Evolutionary conservation across 805 yeast genomes (phyloP).

Genomic region (Sungouiella thailandica): DNA sequence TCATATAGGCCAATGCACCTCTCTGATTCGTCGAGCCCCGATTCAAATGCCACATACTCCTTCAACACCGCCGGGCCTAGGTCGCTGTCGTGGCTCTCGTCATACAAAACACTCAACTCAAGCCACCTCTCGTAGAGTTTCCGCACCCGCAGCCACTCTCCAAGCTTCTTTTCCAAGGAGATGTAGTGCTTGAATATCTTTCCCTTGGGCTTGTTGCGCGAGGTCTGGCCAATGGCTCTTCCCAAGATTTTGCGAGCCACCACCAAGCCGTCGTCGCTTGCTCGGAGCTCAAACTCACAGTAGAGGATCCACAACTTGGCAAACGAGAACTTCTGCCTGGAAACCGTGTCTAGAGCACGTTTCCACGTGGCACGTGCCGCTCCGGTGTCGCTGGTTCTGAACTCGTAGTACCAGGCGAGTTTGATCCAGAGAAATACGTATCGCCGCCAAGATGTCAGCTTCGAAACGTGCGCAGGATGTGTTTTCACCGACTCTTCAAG

Average conservation of each 20-base stretch:
- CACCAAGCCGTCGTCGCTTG: slow-evolving; percentile 33
- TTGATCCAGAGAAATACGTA: slow-evolving; percentile 70
- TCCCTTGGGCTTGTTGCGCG: slow-evolving; percentile 43
- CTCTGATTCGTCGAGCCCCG: slow-evolving; percentile 58
- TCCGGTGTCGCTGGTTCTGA: slow-evolving; percentile 35
- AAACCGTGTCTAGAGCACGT: slow-evolving; percentile 44
- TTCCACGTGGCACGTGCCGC: slow-evolving; percentile 49
- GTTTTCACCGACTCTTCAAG: slow-evolving; percentile 42
- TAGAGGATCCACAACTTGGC: slow-evolving; percentile 68
- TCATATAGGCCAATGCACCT: slow-evolving; percentile 63
- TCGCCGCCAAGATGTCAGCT: slow-evolving; percentile 52
- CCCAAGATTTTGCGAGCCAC: slow-evolving; percentile 70
- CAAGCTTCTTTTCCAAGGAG: slow-evolving; percentile 56
- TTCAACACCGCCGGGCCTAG: slow-evolving; percentile 42
- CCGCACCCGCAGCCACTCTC: slow-evolving; percentile 79
- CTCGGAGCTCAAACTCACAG: slow-evolving; percentile 72
- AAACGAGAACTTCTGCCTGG: slow-evolving; percentile 60
- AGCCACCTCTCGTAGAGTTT: slow-evolving; percentile 63
- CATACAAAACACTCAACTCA: slow-evolving; percentile 27
- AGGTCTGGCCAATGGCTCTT: slow-evolving; percentile 54
- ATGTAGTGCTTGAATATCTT: slow-evolving; percentile 64
- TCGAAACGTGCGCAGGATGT: slow-evolving; percentile 31
- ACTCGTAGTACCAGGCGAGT: slow-evolving; percentile 60
- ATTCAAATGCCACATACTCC: slow-evolving; percentile 66
- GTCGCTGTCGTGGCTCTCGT: slow-evolving; percentile 1